These are phyloP conservation scores for Asterella californica DNA, from an alignment of 225 moss, liverwort and hornwort species.

Conservation along the genomic window DNA sequence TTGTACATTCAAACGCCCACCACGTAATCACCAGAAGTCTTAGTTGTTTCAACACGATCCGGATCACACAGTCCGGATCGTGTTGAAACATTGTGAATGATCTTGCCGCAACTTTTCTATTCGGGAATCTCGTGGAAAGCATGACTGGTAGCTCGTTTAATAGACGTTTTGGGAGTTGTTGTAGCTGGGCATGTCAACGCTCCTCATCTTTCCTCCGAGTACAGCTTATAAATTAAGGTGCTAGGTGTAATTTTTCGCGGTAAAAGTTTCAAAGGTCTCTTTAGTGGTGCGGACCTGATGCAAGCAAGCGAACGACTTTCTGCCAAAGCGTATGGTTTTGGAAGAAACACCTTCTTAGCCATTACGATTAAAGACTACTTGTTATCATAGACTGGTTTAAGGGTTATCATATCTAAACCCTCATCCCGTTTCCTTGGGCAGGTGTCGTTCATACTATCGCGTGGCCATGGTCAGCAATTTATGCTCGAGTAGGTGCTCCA, in stretches of 20 bases:
- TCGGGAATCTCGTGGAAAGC: neutral
- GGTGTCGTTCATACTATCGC: conserved; percentile 51
- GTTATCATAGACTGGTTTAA: too few relatives aligned
- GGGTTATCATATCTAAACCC: neutral
- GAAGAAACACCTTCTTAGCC: neutral
- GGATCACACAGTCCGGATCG: neutral
- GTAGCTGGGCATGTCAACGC: neutral
- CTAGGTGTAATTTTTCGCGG: too few relatives aligned
- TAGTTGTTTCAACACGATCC: neutral
- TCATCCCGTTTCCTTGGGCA: conserved; percentile 4
- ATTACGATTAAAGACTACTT: too few relatives aligned
- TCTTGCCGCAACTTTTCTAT: neutral
- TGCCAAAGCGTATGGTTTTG: too few relatives aligned
- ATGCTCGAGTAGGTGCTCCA: conserved; percentile 68
- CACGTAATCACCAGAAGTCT: neutral
- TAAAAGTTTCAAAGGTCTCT: too few relatives aligned
- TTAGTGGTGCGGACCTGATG: too few relatives aligned
- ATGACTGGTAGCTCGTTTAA: neutral
- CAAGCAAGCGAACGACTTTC: too few relatives aligned
- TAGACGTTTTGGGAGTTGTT: neutral
- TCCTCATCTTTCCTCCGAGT: neutral
- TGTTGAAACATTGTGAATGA: neutral
- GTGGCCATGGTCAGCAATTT: conserved; percentile 56
- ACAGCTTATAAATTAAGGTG: neutral
- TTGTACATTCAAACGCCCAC: neutral